Base-by-base conservation (phyloP, 352 stramenopile genomes). In the Phytophthora cajani region DNA sequence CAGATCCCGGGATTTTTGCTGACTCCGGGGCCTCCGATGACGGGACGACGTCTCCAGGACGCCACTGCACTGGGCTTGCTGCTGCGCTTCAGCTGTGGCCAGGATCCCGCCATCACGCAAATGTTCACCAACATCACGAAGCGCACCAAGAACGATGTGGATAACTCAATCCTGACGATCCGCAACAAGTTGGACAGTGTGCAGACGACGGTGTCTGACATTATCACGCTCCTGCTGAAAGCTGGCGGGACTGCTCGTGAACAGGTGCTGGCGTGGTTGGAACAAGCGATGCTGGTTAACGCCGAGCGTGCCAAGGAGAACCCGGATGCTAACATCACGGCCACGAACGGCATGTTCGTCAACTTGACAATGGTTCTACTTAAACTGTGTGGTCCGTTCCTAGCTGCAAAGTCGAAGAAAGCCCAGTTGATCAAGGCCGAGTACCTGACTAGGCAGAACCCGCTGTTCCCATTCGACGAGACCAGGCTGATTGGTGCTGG, bases 81-180 rank as follows among this genome's bases (percentile, higher is more conserved):
- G 19, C 70, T 94, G 38, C 88, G 88, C 36, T 93, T 94, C 68
- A 91, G 85, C 51, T 87, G 76, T n/a, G 75, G 75, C 1, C 78
- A 91, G 36, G 88, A 94, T 61, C 86, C 88, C 5, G 82, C 80
- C 0, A 81, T 95, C 6, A 79, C 86, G 64, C 86, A 95, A 64
- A 88, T 95, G 82, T 95, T 95, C 46, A 67, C 80, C 7, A 94
- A 95, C 67, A 89, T 95, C 54, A 92, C 88, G 3, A 95, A 94
- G 72, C 83, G 88, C 10, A 93, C 85, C 25, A 91, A 91, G 71
- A 85, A 80, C 16, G 83, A 94, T 51, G 81, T 94, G 38, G 83
- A 95, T 62, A 88, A 90, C 68, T 89, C 85, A 32, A 78, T 94
- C 36, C 49, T 79, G 19, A 75, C 80, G 2, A 75, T 93, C 68